phyloP scores from a whole-genome alignment of 192 early-diverging fungal species.

The Coemansia aciculifera region DNA sequence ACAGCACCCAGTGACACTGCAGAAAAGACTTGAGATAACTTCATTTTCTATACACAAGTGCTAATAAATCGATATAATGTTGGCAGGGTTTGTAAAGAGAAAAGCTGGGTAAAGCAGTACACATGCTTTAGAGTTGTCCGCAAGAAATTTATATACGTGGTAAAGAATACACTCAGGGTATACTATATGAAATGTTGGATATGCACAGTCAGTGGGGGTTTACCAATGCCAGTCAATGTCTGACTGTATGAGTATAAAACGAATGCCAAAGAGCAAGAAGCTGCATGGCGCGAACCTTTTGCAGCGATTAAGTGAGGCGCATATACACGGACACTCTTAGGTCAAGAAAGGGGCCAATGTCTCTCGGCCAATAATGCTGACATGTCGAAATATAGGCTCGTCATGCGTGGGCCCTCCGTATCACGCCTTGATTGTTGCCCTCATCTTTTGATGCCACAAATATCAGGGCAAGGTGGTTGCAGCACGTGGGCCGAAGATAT shows the following conservation, averaged over 20 bases:
- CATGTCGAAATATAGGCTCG: neutral
- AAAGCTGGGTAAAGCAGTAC: neutral
- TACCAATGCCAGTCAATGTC: neutral
- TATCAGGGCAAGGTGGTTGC: neutral
- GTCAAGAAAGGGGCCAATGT: neutral
- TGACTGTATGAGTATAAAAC: neutral
- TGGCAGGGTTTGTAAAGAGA: neutral
- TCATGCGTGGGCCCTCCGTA: neutral
- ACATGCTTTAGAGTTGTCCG: neutral
- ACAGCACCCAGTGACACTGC: constrained; percentile 8
- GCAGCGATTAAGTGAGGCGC: constrained; percentile 5
- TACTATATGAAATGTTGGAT: neutral
- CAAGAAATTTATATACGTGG: neutral
- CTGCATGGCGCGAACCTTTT: neutral
- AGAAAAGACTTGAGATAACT: neutral
- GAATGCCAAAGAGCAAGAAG: neutral
- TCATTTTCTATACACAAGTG: constrained; percentile 17
- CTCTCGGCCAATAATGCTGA: neutral
- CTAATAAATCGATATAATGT: constrained; percentile 3
- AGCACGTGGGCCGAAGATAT: constrained; percentile 15
- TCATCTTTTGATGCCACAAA: neutral
- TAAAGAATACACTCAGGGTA: neutral
- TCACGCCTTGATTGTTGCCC: neutral
- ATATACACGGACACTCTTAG: neutral
- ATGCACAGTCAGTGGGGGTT: constrained; percentile 11